Conservation (phyloP, 495 filamentous ascomycete genomes). For the Daldinia concentrica region DNA sequence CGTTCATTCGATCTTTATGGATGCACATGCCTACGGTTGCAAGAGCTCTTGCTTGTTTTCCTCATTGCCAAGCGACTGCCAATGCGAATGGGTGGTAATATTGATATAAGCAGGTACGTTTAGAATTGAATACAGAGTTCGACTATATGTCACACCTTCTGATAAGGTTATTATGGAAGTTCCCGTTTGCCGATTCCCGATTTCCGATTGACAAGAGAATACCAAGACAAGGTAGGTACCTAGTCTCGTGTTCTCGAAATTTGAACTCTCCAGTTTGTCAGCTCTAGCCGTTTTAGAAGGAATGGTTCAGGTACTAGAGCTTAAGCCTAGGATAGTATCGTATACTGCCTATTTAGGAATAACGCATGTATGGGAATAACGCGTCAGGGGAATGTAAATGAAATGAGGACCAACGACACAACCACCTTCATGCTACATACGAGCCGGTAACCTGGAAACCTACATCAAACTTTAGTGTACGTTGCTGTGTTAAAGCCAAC, state of each 20-base stretch:
- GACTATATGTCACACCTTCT: constrained; percentile 10
- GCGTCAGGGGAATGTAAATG: background rate
- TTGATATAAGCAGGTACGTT: background rate
- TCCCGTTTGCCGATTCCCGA: constrained; percentile 22
- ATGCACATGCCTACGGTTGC: background rate
- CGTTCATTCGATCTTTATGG: background rate
- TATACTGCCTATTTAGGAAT: background rate
- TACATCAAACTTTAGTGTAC: too few species aligned
- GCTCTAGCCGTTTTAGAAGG: background rate
- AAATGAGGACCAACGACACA: background rate
- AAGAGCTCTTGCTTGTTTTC: background rate
- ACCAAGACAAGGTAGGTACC: constrained; percentile 24
- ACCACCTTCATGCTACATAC: background rate
- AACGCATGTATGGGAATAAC: background rate
- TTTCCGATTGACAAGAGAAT: constrained; percentile 25
- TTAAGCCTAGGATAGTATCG: background rate
- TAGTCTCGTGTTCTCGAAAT: constrained; percentile 39
- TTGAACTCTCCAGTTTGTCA: constrained; percentile 5
- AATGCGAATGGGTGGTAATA: background rate
- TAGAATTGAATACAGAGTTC: background rate
- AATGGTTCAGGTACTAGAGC: background rate
- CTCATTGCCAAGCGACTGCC: background rate
- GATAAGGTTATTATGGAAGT: constrained; percentile 3
- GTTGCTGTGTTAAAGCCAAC: too few species aligned
- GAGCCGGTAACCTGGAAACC: background rate